Conservation (phyloP, 352 stramenopile species). For the Nannochloropsis limnetica region DNA sequence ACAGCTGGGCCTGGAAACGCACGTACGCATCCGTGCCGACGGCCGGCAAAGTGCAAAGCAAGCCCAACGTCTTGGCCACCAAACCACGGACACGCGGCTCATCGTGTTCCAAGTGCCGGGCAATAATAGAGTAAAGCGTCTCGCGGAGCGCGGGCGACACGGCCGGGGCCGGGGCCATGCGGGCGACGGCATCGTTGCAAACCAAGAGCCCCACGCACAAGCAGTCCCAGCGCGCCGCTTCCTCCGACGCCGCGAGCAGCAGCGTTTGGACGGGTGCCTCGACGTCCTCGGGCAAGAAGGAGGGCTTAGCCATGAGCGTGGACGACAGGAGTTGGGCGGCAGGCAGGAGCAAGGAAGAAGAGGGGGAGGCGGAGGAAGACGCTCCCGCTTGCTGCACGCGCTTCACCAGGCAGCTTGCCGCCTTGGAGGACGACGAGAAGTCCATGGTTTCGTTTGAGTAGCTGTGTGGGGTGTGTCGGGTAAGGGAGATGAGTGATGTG, state of each 20-base stretch:
- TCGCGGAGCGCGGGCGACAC: not conserved
- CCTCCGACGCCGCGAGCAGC: not conserved
- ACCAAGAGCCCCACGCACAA: constrained; percentile 24
- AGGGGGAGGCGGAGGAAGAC: no score
- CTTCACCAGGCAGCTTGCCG: constrained; percentile 22
- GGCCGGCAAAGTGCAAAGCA: constrained; percentile 25
- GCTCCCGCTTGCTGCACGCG: not conserved
- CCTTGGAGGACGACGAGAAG: constrained; percentile 21
- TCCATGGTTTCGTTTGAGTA: not conserved
- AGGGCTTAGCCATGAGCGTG: not conserved
- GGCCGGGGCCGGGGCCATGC: not conserved
- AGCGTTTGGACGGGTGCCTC: not conserved
- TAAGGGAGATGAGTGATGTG: not conserved
- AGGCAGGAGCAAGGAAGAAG: constrained; percentile 11
- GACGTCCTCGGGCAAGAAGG: not conserved
- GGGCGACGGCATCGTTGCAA: not conserved
- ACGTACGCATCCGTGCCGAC: constrained; percentile 11
- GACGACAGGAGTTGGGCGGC: constrained; percentile 15
- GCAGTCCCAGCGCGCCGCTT: not conserved
- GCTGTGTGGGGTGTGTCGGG: not conserved
- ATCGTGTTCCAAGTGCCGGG: constrained; percentile 12
- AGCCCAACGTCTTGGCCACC: constrained; percentile 1
- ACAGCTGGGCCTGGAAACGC: not conserved
- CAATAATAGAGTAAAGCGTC: not conserved
- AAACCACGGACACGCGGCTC: not conserved